Conservation (phyloP, 2,329 filamentous ascomycete species). For the Scedosporium apiospermum region DNA sequence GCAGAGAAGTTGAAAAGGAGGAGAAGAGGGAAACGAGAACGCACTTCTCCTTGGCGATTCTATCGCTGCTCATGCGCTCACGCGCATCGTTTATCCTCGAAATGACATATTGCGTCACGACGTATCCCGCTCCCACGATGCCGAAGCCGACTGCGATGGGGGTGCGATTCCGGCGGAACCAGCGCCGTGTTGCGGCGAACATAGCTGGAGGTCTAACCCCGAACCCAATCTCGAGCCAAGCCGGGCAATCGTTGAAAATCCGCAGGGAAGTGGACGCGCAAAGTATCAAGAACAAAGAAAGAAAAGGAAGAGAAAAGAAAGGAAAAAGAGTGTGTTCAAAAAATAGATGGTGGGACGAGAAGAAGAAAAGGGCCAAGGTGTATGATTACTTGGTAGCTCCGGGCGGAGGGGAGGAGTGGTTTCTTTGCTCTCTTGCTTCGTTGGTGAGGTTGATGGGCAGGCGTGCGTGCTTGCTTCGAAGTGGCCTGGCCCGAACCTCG, state of each 20-base stretch:
- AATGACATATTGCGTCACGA: constrained; percentile 87
- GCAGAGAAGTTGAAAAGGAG: background rate
- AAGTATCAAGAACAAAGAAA: background rate
- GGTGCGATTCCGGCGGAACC: constrained; percentile 86
- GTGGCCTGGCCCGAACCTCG: too few species aligned
- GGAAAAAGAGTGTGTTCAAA: background rate
- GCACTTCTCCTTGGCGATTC: constrained; percentile 94
- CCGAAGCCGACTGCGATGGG: constrained; percentile 82
- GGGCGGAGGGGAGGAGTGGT: too few species aligned
- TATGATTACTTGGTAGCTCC: too few species aligned
- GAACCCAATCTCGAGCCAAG: background rate
- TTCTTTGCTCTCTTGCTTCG: too few species aligned
- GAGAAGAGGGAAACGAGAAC: background rate
- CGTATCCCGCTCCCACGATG: constrained; percentile 79
- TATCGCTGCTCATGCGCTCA: constrained; percentile 92
- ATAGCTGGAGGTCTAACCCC: constrained; percentile 25
- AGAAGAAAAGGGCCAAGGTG: too few species aligned
- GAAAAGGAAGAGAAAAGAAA: background rate
- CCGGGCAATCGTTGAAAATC: background rate
- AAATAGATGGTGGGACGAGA: too few species aligned
- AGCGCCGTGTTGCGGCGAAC: constrained; percentile 69
- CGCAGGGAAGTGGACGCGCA: background rate
- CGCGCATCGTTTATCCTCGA: constrained; percentile 86
- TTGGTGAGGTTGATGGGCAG: too few species aligned
- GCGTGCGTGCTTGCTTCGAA: too few species aligned